Conservation (phyloP, 495 filamentous ascomycete species). For the Penicillium psychrofluorescens region DNA sequence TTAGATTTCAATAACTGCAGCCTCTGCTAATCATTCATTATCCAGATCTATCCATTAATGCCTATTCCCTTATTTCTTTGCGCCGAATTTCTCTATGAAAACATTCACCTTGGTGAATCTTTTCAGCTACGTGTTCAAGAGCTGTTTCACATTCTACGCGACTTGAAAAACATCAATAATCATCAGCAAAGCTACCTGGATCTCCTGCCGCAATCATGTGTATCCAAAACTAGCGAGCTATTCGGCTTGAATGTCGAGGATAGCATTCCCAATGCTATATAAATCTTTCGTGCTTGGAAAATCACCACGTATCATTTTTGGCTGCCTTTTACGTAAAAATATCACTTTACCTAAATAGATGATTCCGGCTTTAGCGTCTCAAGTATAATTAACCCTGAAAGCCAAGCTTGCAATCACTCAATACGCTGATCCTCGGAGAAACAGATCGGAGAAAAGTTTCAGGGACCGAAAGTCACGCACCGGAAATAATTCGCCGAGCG, state of each 20-base stretch:
- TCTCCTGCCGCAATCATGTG: slow-evolving; percentile 10
- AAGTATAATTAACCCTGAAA: too few relatives aligned
- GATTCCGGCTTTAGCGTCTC: too few relatives aligned
- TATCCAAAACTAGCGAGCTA: slow-evolving; percentile 7
- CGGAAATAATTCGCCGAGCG: too few relatives aligned
- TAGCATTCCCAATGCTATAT: neutral
- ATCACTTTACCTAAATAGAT: too few relatives aligned
- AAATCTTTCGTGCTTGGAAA: neutral
- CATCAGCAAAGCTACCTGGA: slow-evolving; percentile 14
- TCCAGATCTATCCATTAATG: slow-evolving; percentile 11
- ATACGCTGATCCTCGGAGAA: too few relatives aligned
- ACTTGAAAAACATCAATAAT: slow-evolving; percentile 15
- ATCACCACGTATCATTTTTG: neutral
- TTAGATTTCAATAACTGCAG: neutral
- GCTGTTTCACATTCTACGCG: slow-evolving; percentile 3
- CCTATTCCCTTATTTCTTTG: slow-evolving; percentile 10
- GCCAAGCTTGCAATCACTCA: too few relatives aligned
- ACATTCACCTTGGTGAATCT: slow-evolving; percentile 1
- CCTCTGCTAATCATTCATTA: neutral
- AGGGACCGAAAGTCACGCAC: too few relatives aligned
- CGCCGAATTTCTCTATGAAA: slow-evolving; percentile 6
- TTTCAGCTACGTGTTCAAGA: slow-evolving; percentile 4
- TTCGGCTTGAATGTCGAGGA: neutral
- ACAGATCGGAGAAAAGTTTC: too few relatives aligned
- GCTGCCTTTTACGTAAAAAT: too few relatives aligned